Evolutionary conservation across 129 eudicot species (phyloP).

Genomic region (Chrysanthemum seticuspe): DNA sequence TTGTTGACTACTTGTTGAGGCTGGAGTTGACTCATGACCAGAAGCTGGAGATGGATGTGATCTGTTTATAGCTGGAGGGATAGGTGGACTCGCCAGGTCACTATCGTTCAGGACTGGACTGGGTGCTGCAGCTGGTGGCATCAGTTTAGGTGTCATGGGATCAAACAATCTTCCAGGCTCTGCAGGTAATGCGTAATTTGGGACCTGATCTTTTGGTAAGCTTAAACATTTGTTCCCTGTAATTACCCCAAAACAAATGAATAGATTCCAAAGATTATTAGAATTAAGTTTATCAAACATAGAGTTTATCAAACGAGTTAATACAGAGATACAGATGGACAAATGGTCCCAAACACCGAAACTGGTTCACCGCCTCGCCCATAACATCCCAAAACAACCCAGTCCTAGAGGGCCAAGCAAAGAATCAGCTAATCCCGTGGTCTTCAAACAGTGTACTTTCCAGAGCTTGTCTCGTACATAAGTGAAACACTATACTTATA

Average conservation of each 20-base stretch:
- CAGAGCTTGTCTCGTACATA: no score
- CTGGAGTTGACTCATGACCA: slow-evolving; percentile 36
- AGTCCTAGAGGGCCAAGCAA: no score
- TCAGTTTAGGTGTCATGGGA: slow-evolving; percentile 4
- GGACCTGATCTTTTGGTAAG: slow-evolving; percentile 23
- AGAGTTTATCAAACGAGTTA: not conserved
- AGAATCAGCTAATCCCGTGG: no score
- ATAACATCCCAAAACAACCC: no score
- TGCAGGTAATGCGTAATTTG: slow-evolving; percentile 45
- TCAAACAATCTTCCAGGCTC: slow-evolving; percentile 38
- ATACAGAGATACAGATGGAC: not conserved
- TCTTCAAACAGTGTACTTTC: no score
- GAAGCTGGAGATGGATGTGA: slow-evolving; percentile 12
- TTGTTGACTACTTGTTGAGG: slow-evolving; percentile 26
- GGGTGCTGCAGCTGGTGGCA: slow-evolving; percentile 71
- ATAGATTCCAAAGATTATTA: not conserved
- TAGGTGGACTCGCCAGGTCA: slow-evolving; percentile 57
- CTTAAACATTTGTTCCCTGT: slow-evolving; percentile 66
- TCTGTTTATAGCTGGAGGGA: slow-evolving; percentile 37
- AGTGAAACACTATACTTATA: no score
- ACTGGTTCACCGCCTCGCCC: no score
- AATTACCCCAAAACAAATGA: slow-evolving; percentile 1
- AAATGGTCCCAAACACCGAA: no score
- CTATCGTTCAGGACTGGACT: slow-evolving; percentile 43
- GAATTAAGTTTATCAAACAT: no score